Conservation (phyloP, 2,329 filamentous ascomycete species). For the Tricladium varicosporioides region DNA sequence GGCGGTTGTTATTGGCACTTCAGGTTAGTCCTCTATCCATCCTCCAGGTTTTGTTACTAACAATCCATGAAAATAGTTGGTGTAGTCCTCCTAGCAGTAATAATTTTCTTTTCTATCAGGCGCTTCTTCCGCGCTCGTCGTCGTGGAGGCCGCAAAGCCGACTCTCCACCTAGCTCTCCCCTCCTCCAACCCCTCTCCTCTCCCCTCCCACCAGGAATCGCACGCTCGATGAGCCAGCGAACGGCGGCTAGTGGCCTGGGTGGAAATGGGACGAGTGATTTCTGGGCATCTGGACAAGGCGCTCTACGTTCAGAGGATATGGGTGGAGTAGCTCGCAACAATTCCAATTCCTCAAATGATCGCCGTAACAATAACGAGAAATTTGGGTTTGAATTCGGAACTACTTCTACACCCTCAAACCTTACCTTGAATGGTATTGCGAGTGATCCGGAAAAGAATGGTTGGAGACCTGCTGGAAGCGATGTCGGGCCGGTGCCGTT, state of each 20-base stretch:
- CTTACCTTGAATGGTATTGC: not conserved
- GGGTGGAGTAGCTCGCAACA: not conserved
- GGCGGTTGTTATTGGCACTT: constrained; percentile 9
- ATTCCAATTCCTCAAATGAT: not conserved
- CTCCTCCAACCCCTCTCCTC: constrained; percentile 12
- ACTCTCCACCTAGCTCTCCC: constrained; percentile 17
- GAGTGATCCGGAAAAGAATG: not conserved
- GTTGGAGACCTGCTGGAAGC: not conserved
- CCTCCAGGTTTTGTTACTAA: too few relatives aligned
- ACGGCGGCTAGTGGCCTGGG: constrained; percentile 9
- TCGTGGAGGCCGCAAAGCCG: constrained; percentile 9
- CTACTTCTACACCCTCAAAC: not conserved
- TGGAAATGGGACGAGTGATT: not conserved
- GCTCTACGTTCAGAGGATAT: not conserved
- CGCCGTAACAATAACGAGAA: not conserved
- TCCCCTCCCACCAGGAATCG: constrained; percentile 12
- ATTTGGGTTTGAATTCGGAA: not conserved
- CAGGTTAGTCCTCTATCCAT: constrained; percentile 3
- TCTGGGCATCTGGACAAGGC: constrained; percentile 7
- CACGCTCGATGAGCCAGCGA: constrained; percentile 16
- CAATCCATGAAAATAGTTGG: too few relatives aligned
- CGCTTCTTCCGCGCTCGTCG: constrained; percentile 18
- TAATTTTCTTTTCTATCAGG: constrained; percentile 19
- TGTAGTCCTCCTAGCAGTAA: constrained; percentile 9
- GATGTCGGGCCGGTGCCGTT: constrained; percentile 2